Evolutionary conservation across 768 basidiomycete genomes (phyloP).

Genomic region (Bullera alba): DNA sequence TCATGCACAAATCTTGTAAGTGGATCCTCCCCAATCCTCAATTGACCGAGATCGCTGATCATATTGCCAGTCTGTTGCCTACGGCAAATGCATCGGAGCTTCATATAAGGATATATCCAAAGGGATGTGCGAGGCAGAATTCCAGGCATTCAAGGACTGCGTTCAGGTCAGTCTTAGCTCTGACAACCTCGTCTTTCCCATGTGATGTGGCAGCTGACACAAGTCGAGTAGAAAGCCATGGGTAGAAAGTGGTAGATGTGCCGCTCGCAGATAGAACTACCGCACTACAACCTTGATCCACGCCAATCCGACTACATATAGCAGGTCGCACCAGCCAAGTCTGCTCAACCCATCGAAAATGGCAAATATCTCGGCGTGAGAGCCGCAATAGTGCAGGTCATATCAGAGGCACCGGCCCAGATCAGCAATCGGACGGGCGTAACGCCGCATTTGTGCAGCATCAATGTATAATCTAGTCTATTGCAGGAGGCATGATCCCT

Average conservation of each 20-base stretch:
- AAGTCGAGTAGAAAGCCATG: constrained; percentile 20
- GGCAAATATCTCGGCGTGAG: no score
- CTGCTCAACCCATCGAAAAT: no score
- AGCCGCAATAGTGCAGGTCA: no score
- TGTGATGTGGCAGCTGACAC: not conserved
- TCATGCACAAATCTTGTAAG: constrained; percentile 38
- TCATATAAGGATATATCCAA: constrained; percentile 76
- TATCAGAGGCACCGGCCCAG: no score
- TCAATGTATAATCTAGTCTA: not conserved
- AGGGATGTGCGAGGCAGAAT: constrained; percentile 78
- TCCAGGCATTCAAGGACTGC: constrained; percentile 73
- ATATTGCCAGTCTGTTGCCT: constrained; percentile 57
- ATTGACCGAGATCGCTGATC: not conserved
- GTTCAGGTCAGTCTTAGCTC: constrained; percentile 60
- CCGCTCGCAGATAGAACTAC: no score
- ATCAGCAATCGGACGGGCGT: no score
- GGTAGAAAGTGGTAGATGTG: constrained; percentile 23
- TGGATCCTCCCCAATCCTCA: not conserved
- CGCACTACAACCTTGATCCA: no score
- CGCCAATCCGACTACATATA: no score
- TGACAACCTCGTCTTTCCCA: not conserved
- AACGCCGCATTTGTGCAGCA: no score
- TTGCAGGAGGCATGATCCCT: no score
- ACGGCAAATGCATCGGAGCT: constrained; percentile 80
- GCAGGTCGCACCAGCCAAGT: no score